Evolutionary conservation across 768 basidiomycete genomes (phyloP), one percentile per base, ranked within the genome.

Genomic region (Candolleomyces aberdarensis): DNA sequence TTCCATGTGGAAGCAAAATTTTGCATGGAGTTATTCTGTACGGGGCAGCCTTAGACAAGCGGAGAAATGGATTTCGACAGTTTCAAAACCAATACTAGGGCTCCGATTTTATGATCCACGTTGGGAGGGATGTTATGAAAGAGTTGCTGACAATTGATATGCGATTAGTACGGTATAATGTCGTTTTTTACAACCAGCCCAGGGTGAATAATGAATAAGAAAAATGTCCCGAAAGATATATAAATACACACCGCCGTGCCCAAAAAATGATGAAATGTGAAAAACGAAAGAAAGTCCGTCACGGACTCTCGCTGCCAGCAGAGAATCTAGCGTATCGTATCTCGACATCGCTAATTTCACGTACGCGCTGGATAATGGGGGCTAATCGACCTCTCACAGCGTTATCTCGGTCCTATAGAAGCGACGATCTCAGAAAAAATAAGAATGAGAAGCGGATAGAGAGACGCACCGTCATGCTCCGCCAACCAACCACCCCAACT

Each of bases 401-500:
- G 26, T 48, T 41, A 57, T 67, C 54, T 3, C 64, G 63, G 56
- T 68, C 69, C 69, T 71, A 41, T 50, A 14, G 57, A 22, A 26
- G 8, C 60, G 58, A 50, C 15, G 9, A 43, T 36, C 14, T 20
- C 46, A 48, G 20, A 22, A 50, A 22, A 20, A 14, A 15, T 31
- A 19, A 31, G 9, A 46, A 5, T 9, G 19, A 29, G 26, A 22
- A n/a, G 51, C n/a, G 41, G 11, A 44, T 14, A 26, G 20, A 13
- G 57, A 11, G 11, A 36, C 64, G 2, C 59, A 65, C 69, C 49
- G 62, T 48, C 3, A 66, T 32, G 32, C 57, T 63, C 44, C 57
- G 60, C 70, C 70, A 71, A 13, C 70, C 70, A 29, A 69, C 62
- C 7, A 71, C 57, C 3, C 70, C 70, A 5, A 71, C 60, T 29